These are phyloP conservation scores for Phialophora tarda DNA, from an alignment of 2,329 filamentous ascomycete genomes.

Conservation along the genomic window DNA sequence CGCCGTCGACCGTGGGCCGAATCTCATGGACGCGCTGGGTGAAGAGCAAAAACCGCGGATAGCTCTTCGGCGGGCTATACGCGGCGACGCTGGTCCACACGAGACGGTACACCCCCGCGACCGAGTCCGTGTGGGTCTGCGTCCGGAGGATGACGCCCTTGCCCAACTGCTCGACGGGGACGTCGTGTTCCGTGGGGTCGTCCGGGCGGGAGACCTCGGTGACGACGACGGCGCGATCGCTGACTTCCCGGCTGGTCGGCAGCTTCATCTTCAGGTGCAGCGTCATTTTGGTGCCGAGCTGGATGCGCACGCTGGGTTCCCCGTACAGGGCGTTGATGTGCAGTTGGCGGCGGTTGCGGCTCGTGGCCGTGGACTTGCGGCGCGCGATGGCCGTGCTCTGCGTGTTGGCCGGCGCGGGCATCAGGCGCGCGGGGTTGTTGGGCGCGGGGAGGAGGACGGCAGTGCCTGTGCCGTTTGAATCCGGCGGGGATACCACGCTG, in stretches of 20 bases:
- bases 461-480: constrained; percentile 6
- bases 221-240: constrained; percentile 34
- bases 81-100: constrained; percentile 45
- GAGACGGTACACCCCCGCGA: constrained; percentile 38
- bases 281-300: constrained; percentile 51
- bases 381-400: constrained; percentile 24
- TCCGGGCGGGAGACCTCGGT: constrained; percentile 39
- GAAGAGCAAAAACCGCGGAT: constrained; percentile 46
- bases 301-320: constrained; percentile 42
- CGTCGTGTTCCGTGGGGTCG: constrained; percentile 32
- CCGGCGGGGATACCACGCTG: constrained; percentile 20
- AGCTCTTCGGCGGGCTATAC: constrained; percentile 44
- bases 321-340: constrained; percentile 38
- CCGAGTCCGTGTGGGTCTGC: constrained; percentile 38
- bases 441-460: constrained; percentile 32
- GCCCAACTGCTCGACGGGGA: constrained; percentile 31
- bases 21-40: constrained; percentile 58
- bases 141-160: constrained; percentile 21
- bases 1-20: constrained; percentile 45
- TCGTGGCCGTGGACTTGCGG: constrained; percentile 24
- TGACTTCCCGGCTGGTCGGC: constrained; percentile 34
- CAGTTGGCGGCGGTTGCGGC: constrained; percentile 25
- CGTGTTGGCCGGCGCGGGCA: constrained; percentile 33
- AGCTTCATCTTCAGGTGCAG: constrained; percentile 53
- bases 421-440: constrained; percentile 25